Percentiles rank a stretch among this genome's conserved stretches.
Evolutionary conservation across 371 early-diverging fungal genomes (phyloP).

Genomic region (Mucor plumbeus): DNA sequence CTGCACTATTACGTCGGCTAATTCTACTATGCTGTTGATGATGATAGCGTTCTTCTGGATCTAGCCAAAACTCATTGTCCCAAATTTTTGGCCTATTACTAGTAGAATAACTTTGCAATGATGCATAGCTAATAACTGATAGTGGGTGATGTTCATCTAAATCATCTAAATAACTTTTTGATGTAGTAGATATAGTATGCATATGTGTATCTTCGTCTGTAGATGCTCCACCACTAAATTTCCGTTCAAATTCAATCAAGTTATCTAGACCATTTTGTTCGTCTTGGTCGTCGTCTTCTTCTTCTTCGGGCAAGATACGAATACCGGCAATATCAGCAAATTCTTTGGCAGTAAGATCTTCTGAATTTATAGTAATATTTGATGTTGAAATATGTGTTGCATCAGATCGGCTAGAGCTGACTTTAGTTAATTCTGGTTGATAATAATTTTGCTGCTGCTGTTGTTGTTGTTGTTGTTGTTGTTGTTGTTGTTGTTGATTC

Average conservation of each 20-base stretch:
- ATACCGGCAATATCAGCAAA: conserved; percentile 56
- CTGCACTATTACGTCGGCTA: conserved; percentile 12
- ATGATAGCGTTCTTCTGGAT: conserved; percentile 10
- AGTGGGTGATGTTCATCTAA: conserved; percentile 12
- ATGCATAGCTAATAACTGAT: conserved; percentile 8
- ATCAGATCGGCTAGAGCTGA: conserved; percentile 23
- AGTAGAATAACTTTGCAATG: background rate
- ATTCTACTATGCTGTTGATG: background rate
- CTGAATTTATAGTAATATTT: conserved; percentile 54
- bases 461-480: background rate
- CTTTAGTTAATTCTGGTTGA: background rate
- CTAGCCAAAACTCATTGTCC: conserved; percentile 26
- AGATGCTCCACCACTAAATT: background rate
- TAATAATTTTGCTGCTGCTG: background rate
- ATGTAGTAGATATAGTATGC: background rate
- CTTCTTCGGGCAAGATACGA: conserved; percentile 41
- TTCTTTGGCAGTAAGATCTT: conserved; percentile 52
- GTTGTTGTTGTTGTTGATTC: background rate
- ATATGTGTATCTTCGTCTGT: conserved; percentile 2
- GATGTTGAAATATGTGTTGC: conserved; percentile 40
- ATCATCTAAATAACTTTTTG: conserved; percentile 8
- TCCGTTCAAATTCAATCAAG: background rate
- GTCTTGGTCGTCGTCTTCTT: conserved; percentile 22
- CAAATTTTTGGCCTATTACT: conserved; percentile 16
- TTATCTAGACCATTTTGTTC: background rate